Evolutionary conservation across 306 rosid genomes (phyloP).

Genomic region (Neltuma alba): DNA sequence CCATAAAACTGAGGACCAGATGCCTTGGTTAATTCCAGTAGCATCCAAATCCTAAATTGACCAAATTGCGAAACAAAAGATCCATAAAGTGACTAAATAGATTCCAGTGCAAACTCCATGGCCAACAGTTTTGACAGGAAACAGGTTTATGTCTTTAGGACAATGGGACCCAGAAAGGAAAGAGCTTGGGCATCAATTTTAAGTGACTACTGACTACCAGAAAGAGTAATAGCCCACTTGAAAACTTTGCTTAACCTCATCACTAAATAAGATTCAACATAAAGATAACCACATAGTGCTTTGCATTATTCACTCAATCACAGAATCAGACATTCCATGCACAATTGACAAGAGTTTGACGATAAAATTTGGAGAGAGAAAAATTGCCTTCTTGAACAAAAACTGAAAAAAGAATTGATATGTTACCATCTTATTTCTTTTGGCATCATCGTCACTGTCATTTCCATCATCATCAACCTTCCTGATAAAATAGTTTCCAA

Average conservation of each 20-base stretch:
- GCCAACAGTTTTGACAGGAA: not conserved
- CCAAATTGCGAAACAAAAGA: not conserved
- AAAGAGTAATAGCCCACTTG: not conserved
- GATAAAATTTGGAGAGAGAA: no score
- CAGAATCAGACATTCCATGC: not conserved
- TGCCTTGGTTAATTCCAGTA: not conserved
- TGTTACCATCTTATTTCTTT: slow-evolving; percentile 47
- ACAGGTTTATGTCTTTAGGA: not conserved
- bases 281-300: not conserved
- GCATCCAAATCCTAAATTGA: not conserved
- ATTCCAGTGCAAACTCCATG: not conserved
- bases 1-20: not conserved
- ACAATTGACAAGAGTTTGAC: no score
- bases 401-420: not conserved
- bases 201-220: not conserved
- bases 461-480: slow-evolving; percentile 49
- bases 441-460: slow-evolving; percentile 54
- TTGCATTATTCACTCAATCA: not conserved
- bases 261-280: no score
- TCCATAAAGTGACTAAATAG: not conserved
- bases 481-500: slow-evolving; percentile 34
- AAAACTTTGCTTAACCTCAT: not conserved
- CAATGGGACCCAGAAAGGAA: not conserved
- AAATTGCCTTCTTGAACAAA: not conserved
- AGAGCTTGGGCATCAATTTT: not conserved